phyloP scores from a whole-genome alignment of 257 asterid species.

The Solanum sitiens region DNA sequence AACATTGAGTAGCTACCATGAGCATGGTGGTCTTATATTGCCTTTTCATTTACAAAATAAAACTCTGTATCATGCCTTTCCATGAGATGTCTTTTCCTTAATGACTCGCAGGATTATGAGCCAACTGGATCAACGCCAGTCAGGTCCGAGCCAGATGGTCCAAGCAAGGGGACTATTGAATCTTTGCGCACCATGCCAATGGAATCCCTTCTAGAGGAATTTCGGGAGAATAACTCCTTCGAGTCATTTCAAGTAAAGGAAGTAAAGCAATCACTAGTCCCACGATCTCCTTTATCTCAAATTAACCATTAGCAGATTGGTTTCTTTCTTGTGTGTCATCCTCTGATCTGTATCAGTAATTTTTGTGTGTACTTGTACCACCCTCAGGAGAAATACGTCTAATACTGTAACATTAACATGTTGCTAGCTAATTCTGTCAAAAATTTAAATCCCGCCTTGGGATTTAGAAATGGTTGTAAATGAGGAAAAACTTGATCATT shows the following conservation, averaged over 20 bases:
- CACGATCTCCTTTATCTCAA: constrained; percentile 69
- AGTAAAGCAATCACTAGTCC: constrained; percentile 29
- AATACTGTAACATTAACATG: not conserved
- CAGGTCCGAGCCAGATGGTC: constrained; percentile 50
- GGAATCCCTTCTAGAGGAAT: constrained; percentile 65
- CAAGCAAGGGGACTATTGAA: constrained; percentile 62
- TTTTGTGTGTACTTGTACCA: constrained; percentile 6
- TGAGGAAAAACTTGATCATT: not conserved
- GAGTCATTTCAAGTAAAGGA: constrained; percentile 44
- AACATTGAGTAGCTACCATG: not conserved
- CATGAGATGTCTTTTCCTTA: not conserved
- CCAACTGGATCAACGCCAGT: constrained; percentile 65
- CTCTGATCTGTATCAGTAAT: constrained; percentile 23
- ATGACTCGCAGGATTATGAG: constrained; percentile 54
- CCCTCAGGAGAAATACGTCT: not conserved
- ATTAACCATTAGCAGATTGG: constrained; percentile 29
- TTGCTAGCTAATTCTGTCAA: not conserved
- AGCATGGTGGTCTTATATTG: not conserved
- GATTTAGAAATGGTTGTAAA: not conserved
- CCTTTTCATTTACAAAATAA: not conserved
- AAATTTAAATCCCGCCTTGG: not conserved
- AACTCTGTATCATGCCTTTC: not conserved
- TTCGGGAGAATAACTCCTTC: constrained; percentile 39
- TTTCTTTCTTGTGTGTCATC: not conserved
- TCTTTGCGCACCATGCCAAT: constrained; percentile 65